Percentiles rank a stretch among this genome's conserved stretches.
phyloP scores from a whole-genome alignment of 2,329 filamentous ascomycete species.

The Beauveria varroae region DNA sequence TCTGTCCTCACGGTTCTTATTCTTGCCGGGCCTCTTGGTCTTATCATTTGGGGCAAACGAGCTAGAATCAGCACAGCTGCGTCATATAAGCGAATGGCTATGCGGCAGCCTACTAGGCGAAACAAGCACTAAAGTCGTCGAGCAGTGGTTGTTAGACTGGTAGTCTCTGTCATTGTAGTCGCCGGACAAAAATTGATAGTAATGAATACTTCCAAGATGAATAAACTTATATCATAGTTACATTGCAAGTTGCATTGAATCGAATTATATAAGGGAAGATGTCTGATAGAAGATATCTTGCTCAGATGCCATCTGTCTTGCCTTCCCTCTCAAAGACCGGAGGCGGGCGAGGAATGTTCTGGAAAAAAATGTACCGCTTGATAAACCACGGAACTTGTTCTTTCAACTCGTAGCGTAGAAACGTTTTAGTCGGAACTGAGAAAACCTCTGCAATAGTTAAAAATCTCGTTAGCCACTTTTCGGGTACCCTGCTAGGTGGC shows the following conservation, averaged over 20 bases:
- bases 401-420: constrained; percentile 24
- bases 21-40: constrained; percentile 9
- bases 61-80: constrained; percentile 9
- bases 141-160: too few species aligned
- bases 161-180: too few species aligned
- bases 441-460: constrained; percentile 22
- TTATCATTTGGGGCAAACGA: constrained; percentile 14
- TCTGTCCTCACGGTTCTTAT: constrained; percentile 5
- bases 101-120: constrained; percentile 2
- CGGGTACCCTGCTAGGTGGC: too few species aligned
- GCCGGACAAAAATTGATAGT: neutral
- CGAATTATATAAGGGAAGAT: neutral
- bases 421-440: constrained; percentile 24
- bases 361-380: constrained; percentile 28
- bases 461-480: neutral
- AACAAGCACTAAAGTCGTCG: neutral
- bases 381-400: constrained; percentile 30
- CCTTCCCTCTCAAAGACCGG: constrained; percentile 19
- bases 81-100: constrained; percentile 8
- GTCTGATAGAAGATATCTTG: too few species aligned
- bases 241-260: too few species aligned
- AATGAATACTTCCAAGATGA: neutral
- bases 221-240: too few species aligned
- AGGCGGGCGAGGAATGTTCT: constrained; percentile 24
- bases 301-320: neutral